These are phyloP conservation scores for Inga oerstediana DNA, from an alignment of 306 rosid genomes.

Conservation along the genomic window DNA sequence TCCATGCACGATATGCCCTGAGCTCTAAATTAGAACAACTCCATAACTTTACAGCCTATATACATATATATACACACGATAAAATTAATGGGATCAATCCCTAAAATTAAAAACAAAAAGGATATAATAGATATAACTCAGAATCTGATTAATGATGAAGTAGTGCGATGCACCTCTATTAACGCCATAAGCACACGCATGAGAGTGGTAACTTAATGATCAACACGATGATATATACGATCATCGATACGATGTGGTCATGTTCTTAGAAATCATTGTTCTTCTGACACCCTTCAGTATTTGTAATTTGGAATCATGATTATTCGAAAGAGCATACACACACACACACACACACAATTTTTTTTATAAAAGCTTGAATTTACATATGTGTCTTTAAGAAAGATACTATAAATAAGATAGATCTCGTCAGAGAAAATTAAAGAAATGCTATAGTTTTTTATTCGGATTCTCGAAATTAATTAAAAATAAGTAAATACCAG, in stretches of 20 bases:
- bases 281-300: not conserved
- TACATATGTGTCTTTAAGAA: not conserved
- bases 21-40: not conserved
- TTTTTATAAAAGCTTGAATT: not conserved
- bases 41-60: conserved; percentile 10
- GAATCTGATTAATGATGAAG: not conserved
- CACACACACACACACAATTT: not conserved
- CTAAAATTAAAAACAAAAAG: not conserved
- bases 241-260: not conserved
- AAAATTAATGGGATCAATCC: not conserved
- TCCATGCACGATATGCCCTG: not conserved
- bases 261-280: conserved; percentile 14
- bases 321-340: not conserved
- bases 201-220: not conserved
- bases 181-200: conserved; percentile 6
- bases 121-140: not conserved
- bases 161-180: not conserved
- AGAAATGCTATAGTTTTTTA: not conserved
- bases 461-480: not conserved
- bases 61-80: not conserved
- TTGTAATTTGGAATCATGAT: not conserved
- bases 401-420: not conserved
- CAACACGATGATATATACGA: not conserved
- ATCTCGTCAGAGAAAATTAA: not conserved
- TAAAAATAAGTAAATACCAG: not conserved